Base-by-base conservation (phyloP, 495 filamentous ascomycete species). In the Penicillium cinerascens region DNA sequence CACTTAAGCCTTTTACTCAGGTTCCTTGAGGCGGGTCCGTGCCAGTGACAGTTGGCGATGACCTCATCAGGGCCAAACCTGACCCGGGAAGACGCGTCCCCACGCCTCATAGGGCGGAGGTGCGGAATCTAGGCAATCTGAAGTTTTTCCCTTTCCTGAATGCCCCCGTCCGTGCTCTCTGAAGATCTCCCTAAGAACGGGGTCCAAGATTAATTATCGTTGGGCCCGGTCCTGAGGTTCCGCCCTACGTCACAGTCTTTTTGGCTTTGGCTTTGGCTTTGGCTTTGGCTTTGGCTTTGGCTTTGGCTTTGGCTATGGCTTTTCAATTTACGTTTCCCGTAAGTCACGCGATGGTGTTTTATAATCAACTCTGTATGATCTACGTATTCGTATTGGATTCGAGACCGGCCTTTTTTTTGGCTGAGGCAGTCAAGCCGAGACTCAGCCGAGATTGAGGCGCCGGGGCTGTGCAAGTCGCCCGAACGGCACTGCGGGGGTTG, bases 1-100 rank as follows among this genome's bases (percentile, higher is more conserved):
- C 29, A 10, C 8, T 13, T 2, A 3, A 33, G 11, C 29, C 29
- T 33, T 33, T 13, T 11, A 29, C 7, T 9, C 8, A n/a, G n/a
- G n/a, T n/a, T n/a, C 16, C 3, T 25, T 23, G 3, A 6, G 2
- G 22, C 22, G n/a, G 22, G 42, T 44, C 47, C 47, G 21, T 35
- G 47, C 38, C 47, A 42, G 23, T 50, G 45, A 56, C 46, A 47
- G 43, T 37, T 55, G 49, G 53, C 44, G 44, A 61, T 61, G 59
- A 61, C 59, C 55, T 61, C 54, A 61, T 54, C 41, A 33, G 25
- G 37, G 40, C 35, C 44, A 50, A 22, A 37, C 6, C 2, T 23
- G 2, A 4, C n/a, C n/a, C n/a, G 16, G 4, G 26, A 26, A 22
- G 42, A 48, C 52, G 44, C 40, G 43, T 51, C 51, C 39, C 33